These are phyloP conservation scores for Teunomyces tritomae DNA, from an alignment of 805 yeast species.

Conservation along the genomic window DNA sequence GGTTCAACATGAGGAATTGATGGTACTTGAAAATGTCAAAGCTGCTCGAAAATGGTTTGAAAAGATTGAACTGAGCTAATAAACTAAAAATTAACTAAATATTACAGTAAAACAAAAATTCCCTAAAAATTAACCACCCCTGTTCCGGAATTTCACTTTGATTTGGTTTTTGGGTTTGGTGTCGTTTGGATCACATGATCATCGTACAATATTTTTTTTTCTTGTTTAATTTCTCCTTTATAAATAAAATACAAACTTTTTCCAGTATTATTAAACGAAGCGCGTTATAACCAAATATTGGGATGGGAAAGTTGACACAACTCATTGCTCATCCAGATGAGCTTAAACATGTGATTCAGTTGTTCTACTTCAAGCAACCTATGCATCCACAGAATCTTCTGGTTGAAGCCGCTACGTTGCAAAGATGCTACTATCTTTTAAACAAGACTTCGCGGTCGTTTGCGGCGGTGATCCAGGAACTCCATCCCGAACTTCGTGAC, in stretches of 20 bases:
- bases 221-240: background rate
- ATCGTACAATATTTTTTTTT: background rate
- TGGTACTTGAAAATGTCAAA: conserved; percentile 55
- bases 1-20: conserved; percentile 37
- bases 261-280: background rate
- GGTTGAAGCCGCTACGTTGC: conserved; percentile 29
- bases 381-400: conserved; percentile 47
- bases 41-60: conserved; percentile 57
- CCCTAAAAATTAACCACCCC: too few species aligned
- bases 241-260: background rate
- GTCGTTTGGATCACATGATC: conserved; percentile 1
- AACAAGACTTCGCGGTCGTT: conserved; percentile 81
- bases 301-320: conserved; percentile 61
- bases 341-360: conserved; percentile 62
- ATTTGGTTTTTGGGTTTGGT: background rate
- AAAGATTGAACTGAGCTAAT: conserved; percentile 32
- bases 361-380: conserved; percentile 51
- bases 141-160: background rate
- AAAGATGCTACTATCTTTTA: conserved; percentile 67
- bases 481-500: conserved; percentile 84
- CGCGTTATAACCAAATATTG: background rate
- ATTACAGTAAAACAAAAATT: too few species aligned
- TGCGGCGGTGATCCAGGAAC: conserved; percentile 87
- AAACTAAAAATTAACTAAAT: too few species aligned
- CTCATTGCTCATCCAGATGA: conserved; percentile 70